phyloP scores from a whole-genome alignment of 1,284 basidiomycete genomes.

The Rhodotorula sp. region DNA sequence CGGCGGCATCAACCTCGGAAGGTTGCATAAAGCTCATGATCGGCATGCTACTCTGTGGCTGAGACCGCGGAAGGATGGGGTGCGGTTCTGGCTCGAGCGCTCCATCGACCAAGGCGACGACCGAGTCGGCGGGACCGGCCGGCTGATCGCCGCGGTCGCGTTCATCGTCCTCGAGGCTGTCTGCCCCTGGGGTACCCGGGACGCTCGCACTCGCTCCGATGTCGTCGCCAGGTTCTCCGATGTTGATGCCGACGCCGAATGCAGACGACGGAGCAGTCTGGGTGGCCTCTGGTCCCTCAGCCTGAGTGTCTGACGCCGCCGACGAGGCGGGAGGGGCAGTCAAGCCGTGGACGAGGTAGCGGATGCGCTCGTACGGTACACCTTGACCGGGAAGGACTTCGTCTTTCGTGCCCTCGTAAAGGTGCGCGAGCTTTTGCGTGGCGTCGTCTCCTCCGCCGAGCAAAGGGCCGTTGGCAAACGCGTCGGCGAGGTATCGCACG shows the following conservation, averaged over 20 bases:
- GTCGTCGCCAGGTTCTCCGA: background rate
- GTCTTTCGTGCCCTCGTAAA: conserved; percentile 28
- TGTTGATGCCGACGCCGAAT: background rate
- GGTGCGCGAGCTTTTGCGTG: conserved; percentile 38
- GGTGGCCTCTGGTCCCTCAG: conserved; percentile 13
- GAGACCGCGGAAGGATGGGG: background rate
- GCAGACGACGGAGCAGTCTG: conserved; percentile 45
- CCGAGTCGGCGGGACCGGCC: conserved; percentile 45
- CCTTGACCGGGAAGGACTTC: conserved; percentile 35
- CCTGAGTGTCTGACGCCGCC: background rate
- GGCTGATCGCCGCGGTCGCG: conserved; percentile 47
- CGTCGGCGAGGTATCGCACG: conserved; percentile 43
- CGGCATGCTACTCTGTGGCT: background rate
- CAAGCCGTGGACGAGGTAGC: conserved; percentile 44
- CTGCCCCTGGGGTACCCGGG: background rate
- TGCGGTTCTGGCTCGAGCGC: conserved; percentile 15
- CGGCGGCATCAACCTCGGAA: conserved; percentile 21
- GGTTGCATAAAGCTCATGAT: conserved; percentile 33
- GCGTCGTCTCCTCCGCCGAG: conserved; percentile 44
- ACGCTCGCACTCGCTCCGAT: conserved; percentile 2
- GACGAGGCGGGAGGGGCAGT: conserved; percentile 38
- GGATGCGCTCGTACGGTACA: conserved; percentile 43
- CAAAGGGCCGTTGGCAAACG: conserved; percentile 44
- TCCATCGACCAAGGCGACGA: conserved; percentile 33
- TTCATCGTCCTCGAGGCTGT: background rate